These are phyloP conservation scores for Eucalyptus polyanthemos DNA, from an alignment of 345 rosid genomes.

Conservation along the genomic window DNA sequence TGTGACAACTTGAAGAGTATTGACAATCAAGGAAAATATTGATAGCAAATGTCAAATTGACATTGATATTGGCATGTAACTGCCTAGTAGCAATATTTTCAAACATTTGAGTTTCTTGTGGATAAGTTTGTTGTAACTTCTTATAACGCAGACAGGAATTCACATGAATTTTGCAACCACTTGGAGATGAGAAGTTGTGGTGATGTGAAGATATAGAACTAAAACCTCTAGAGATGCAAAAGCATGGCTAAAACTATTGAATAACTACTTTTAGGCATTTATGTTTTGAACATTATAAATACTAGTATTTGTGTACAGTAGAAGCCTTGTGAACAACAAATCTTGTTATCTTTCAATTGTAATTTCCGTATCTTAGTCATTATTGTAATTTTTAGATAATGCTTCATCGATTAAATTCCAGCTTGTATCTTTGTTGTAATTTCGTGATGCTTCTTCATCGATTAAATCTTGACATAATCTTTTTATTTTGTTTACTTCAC, in stretches of 20 bases:
- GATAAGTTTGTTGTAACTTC: too few relatives aligned
- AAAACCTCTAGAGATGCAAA: neutral
- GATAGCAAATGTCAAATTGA: too few relatives aligned
- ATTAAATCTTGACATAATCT: too few relatives aligned
- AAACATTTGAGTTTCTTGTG: neutral
- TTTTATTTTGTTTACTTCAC: too few relatives aligned
- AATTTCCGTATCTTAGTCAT: neutral
- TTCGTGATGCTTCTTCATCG: neutral
- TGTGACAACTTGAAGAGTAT: neutral
- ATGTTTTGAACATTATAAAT: neutral
- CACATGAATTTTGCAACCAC: neutral
- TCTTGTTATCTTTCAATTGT: neutral
- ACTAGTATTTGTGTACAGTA: neutral
- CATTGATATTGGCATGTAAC: neutral
- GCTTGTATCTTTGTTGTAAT: neutral
- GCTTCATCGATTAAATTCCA: too few relatives aligned
- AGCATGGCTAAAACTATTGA: neutral
- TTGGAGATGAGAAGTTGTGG: neutral
- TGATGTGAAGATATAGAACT: neutral
- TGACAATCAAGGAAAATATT: neutral
- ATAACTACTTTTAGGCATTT: neutral
- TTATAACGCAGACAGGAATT: fast-evolving
- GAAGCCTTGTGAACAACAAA: neutral
- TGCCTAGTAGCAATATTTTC: neutral
- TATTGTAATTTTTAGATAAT: neutral